phyloP scores from a whole-genome alignment of 208 protist species.

The Kentomonas sorsogonicus region DNA sequence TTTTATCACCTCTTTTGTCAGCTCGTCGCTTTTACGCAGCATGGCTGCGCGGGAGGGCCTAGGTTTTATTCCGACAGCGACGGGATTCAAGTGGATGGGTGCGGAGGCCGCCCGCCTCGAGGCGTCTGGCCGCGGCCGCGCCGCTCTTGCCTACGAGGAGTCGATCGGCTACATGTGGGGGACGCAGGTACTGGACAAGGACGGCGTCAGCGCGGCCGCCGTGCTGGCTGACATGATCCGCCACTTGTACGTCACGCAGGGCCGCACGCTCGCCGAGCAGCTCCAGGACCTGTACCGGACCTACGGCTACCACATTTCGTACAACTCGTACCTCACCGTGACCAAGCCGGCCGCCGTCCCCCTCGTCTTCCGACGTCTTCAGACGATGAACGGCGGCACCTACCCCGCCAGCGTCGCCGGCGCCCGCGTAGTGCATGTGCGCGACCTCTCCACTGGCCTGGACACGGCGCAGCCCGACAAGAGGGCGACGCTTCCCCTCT shows the following conservation, averaged over 20 bases:
- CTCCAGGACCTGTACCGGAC: constrained; percentile 67
- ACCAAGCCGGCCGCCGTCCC: constrained; percentile 70
- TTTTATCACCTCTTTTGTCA: constrained; percentile 80
- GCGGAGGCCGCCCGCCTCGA: constrained; percentile 62
- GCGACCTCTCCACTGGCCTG: constrained; percentile 87
- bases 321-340: constrained; percentile 93
- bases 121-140: constrained; percentile 11
- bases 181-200: constrained; percentile 93
- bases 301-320: constrained; percentile 89
- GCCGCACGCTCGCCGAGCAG: constrained; percentile 37
- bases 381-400: constrained; percentile 20
- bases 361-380: constrained; percentile 81
- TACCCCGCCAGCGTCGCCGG: constrained; percentile 58
- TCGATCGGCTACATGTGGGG: constrained; percentile 96
- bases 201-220: constrained; percentile 92
- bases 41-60: constrained; percentile 93
- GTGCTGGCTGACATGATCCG: constrained; percentile 90
- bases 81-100: constrained; percentile 99
- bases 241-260: constrained; percentile 32
- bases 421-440: constrained; percentile 58
- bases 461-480: constrained; percentile 65
- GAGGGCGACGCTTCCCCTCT: constrained; percentile 62
- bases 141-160: constrained; percentile 96
- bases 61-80: constrained; percentile 92
- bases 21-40: constrained; percentile 77